Base-by-base conservation (phyloP, 176 grass and related monocot species). In the Alloteropsis semialata region DNA sequence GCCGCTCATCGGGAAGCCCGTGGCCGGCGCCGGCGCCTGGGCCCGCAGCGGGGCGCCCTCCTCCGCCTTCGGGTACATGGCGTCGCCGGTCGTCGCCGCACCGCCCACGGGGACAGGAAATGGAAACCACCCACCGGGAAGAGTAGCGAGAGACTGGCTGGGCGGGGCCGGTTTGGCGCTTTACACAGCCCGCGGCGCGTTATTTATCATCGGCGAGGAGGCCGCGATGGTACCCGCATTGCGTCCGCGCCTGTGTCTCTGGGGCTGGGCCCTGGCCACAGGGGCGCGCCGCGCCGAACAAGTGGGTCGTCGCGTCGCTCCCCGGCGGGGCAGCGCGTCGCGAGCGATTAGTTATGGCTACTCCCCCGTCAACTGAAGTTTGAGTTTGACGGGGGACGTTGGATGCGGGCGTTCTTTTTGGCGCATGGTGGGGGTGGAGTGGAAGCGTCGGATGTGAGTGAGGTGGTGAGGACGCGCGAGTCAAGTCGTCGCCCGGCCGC, bases 41-140 rank as follows among this genome's bases (percentile, higher is more conserved):
- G 6, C 45, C 4, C 13, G 41, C 43, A 44, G 17, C 39, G 76
- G 8, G 10, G 18, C 44, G 8, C 15, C 50, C 32, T 64, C 77
- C 13, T 87, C 84, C 60, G 28, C 27, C 69, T 87, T 87, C 34
- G 69, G 49, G 48, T 87, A 54, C 84, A 86, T 80, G 34, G n/a
- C 41, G 10, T 6, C 12, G 24, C 37, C 0, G 74, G n/a, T n/a
- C n/a, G n/a, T n/a, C 3, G 13, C 43, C 42, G 0, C 14, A 33
- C 41, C 2, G 27, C 18, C 27, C 17, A 18, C 46, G 12, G 17
- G 12, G 17, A 15, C 58, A 7, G 34, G 24, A 10, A 37, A 19
- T 21, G 0, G 3, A 24, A 55, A 57, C n/a, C 55, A 54, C 13
- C 21, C 24, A 29, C 25, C 3, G 18, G 12, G 27, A 44, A 2